Conservation (phyloP, 192 early-diverging fungal species). For the Podila horticola region DNA sequence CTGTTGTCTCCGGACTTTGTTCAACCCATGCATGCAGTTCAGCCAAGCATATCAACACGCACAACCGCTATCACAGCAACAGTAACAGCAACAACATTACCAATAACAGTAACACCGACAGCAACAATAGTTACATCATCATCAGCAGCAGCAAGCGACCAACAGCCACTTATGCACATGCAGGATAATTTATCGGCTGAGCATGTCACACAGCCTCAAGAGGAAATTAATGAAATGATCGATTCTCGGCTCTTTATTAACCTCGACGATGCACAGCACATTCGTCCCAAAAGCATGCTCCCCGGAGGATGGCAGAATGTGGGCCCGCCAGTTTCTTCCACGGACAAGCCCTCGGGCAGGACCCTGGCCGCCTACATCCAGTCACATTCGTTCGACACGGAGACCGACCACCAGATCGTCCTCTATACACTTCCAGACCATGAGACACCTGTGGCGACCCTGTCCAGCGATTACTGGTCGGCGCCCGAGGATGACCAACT, state of each 20-base stretch:
- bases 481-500: slow-evolving; percentile 1
- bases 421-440: slow-evolving; percentile 17
- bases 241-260: no score
- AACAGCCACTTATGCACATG: no score
- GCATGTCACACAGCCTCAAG: no score
- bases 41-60: no score
- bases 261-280: not conserved
- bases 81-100: no score
- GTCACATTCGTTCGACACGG: not conserved
- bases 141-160: no score
- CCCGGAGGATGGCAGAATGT: slow-evolving; percentile 16
- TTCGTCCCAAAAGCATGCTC: not conserved
- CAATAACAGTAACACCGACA: no score
- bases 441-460: slow-evolving; percentile 16
- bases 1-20: no score
- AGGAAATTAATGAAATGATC: not conserved
- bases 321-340: slow-evolving; percentile 11
- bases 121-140: no score
- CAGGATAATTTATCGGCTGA: no score
- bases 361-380: slow-evolving; percentile 30
- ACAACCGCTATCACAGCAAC: no score
- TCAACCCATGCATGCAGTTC: no score
- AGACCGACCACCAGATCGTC: slow-evolving; percentile 10
- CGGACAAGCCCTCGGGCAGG: not conserved
- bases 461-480: slow-evolving; percentile 14